These are phyloP conservation scores for Begonia loranthoides DNA, from an alignment of 306 rosid genomes.

Conservation along the genomic window DNA sequence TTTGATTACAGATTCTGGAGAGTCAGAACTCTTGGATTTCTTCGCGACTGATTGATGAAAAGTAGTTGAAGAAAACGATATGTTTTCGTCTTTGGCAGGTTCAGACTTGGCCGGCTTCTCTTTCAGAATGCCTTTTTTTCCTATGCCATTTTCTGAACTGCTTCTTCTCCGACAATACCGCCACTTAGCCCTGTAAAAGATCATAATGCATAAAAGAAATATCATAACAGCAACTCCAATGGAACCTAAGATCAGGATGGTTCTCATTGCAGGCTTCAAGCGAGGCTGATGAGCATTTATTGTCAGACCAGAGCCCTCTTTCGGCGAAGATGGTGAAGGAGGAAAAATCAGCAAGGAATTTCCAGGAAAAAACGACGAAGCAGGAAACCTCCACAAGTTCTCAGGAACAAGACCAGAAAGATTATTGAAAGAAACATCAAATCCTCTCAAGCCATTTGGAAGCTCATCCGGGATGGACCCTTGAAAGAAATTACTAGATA, in stretches of 20 bases:
- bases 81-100: slow-evolving; percentile 18
- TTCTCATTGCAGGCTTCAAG: slow-evolving; percentile 35
- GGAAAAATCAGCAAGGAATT: slow-evolving; percentile 43
- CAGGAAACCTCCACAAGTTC: slow-evolving; percentile 46
- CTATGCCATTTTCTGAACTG: slow-evolving; percentile 17
- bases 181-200: slow-evolving; percentile 25
- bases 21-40: slow-evolving; percentile 15
- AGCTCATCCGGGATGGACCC: slow-evolving; percentile 51
- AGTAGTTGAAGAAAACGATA: slow-evolving; percentile 18
- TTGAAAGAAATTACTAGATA: slow-evolving; percentile 44
- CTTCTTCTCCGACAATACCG: slow-evolving; percentile 10
- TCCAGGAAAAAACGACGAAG: slow-evolving; percentile 72
- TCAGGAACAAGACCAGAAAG: slow-evolving; percentile 53
- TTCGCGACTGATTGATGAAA: slow-evolving; percentile 14
- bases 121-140: slow-evolving; percentile 19
- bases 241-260: slow-evolving; percentile 39
- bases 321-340: slow-evolving; percentile 25
- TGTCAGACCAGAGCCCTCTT: slow-evolving; percentile 17
- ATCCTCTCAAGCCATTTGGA: slow-evolving; percentile 37
- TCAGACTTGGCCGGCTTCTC: slow-evolving; percentile 11
- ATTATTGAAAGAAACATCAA: slow-evolving; percentile 59
- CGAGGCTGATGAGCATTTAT: slow-evolving; percentile 17
- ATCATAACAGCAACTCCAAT: slow-evolving; percentile 35
- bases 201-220: slow-evolving; percentile 22
- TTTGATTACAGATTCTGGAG: slow-evolving; percentile 18